These are phyloP conservation scores for sunflower (Helianthus annuus) DNA, from an alignment of 129 eudicot genomes.

Conservation along the genomic window DNA sequence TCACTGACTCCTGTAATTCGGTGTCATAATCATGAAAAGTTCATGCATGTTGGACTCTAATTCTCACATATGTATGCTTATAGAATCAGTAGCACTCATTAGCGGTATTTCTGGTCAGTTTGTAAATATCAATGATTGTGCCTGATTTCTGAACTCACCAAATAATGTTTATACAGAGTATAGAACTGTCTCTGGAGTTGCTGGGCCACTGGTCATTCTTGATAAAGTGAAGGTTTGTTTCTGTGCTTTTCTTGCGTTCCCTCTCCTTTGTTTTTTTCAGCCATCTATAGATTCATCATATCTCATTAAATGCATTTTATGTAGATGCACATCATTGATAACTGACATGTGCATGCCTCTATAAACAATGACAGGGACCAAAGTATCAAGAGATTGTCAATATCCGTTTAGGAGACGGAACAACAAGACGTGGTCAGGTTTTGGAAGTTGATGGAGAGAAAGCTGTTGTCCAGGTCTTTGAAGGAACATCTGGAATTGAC, in stretches of 20 bases:
- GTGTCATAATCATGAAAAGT: neutral
- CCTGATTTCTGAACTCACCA: conserved; percentile 12
- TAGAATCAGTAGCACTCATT: neutral
- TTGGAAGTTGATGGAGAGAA: conserved; percentile 98
- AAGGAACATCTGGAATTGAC: conserved; percentile 99
- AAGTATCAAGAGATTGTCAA: conserved; percentile 95
- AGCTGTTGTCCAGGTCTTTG: conserved; percentile 99
- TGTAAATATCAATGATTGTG: neutral
- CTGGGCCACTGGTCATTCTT: conserved; percentile 98
- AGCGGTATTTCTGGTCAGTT: conserved; percentile 2
- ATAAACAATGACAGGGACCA: conserved; percentile 70
- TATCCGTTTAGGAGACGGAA: conserved; percentile 97
- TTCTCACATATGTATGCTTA: conserved; percentile 8
- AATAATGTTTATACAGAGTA: conserved; percentile 55
- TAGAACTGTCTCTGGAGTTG: conserved; percentile 98
- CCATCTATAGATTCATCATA: neutral
- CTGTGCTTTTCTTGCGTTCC: conserved; percentile 12
- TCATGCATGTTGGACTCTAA: neutral
- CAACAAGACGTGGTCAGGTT: conserved; percentile 98
- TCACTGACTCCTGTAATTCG: neutral
- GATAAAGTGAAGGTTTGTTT: conserved; percentile 90
- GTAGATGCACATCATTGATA: conserved; percentile 15
- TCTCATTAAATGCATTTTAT: neutral
- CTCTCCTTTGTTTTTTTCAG: neutral
- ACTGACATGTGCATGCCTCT: conserved; percentile 11